phyloP scores from a whole-genome alignment of 2,329 filamentous ascomycete species.

The Colletotrichum navitas region DNA sequence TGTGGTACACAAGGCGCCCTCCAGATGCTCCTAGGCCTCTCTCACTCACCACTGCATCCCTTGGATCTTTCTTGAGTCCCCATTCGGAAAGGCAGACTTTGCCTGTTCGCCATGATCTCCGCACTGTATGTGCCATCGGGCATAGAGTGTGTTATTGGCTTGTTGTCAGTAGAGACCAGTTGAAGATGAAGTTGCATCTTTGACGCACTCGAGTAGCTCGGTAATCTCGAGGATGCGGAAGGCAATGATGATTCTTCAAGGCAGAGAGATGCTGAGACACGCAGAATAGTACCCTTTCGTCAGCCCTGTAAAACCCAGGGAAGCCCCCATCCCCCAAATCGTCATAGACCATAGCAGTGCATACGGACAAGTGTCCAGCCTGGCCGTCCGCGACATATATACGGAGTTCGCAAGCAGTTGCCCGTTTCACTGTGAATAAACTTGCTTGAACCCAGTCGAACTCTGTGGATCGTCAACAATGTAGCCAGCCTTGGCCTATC shows the following conservation, averaged over 20 bases:
- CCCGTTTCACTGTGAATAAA: background rate
- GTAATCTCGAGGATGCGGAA: background rate
- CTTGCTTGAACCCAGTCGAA: background rate
- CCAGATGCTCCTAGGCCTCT: constrained; percentile 1
- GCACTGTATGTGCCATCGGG: background rate
- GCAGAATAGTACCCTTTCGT: background rate
- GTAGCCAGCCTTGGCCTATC: constrained; percentile 13
- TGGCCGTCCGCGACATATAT: constrained; percentile 14
- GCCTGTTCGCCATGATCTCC: background rate
- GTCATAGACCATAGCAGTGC: background rate
- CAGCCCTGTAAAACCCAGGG: constrained; percentile 9
- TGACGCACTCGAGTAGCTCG: background rate
- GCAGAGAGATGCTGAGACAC: background rate
- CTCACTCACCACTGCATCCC: background rate
- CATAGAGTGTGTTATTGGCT: background rate
- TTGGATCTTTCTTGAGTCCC: background rate
- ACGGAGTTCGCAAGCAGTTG: background rate
- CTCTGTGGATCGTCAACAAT: background rate
- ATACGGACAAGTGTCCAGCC: background rate
- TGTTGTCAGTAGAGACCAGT: background rate
- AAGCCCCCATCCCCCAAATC: background rate
- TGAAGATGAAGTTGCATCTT: constrained; percentile 8
- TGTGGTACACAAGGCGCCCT: constrained; percentile 18
- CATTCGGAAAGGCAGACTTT: constrained; percentile 9
- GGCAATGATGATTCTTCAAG: background rate